phyloP scores from a whole-genome alignment of 306 rosid species.

The Castanea sativa region DNA sequence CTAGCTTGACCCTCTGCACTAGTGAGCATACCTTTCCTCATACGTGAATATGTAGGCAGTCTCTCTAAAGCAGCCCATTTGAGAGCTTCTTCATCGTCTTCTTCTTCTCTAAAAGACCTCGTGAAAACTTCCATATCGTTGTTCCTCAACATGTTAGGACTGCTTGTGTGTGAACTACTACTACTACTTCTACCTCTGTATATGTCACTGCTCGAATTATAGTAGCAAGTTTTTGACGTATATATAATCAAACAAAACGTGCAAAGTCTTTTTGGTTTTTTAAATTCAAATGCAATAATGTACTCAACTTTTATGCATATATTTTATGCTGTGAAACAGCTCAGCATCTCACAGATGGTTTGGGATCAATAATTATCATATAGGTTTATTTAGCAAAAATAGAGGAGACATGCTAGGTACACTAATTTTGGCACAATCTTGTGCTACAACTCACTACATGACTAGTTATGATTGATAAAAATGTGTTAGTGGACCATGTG shows the following conservation, averaged over 20 bases:
- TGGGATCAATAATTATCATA: no score
- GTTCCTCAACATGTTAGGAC: conserved; percentile 18
- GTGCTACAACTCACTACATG: no score
- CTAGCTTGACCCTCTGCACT: conserved; percentile 12
- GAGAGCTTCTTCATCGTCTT: conserved; percentile 35
- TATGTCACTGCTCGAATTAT: not conserved
- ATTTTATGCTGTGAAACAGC: no score
- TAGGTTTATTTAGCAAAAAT: no score
- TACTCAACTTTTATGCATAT: not conserved
- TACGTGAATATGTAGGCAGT: conserved; percentile 30
- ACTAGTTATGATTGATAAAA: no score
- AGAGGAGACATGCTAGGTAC: no score
- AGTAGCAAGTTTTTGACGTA: not conserved
- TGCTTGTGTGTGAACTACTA: not conserved
- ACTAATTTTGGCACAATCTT: no score
- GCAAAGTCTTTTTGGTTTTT: not conserved
- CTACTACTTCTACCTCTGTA: not conserved
- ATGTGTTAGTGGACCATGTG: no score
- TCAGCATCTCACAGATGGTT: no score
- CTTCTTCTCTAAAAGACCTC: conserved; percentile 11
- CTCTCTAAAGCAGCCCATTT: conserved; percentile 40
- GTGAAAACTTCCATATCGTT: conserved; percentile 5
- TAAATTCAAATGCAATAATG: not conserved
- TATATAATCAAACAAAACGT: not conserved
- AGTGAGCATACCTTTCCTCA: conserved; percentile 35